Evolutionary conservation across 352 stramenopile genomes (phyloP).

Genomic region (Pythium chondricola): DNA sequence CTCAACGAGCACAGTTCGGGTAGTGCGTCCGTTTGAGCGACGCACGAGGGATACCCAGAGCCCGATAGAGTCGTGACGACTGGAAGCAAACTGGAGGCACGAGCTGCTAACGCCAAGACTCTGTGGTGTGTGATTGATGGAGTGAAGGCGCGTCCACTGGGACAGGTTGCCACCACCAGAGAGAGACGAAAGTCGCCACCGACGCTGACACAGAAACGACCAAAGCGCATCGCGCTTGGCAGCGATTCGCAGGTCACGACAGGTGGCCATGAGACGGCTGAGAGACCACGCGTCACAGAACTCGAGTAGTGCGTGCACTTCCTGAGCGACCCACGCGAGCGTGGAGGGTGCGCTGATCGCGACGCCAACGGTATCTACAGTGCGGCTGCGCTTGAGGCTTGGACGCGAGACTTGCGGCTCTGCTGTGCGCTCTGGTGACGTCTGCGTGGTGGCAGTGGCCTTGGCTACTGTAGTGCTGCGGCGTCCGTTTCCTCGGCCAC

Average conservation of each 20-base stretch:
- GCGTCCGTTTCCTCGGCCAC: too few relatives aligned
- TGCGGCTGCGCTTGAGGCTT: conserved; percentile 4
- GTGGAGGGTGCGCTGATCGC: neutral
- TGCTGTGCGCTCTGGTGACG: neutral
- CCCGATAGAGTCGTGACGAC: conserved; percentile 17
- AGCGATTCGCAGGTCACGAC: conserved; percentile 18
- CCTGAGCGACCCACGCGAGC: conserved; percentile 30
- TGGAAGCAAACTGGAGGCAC: conserved; percentile 29
- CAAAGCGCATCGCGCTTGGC: conserved; percentile 27
- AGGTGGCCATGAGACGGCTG: conserved; percentile 26
- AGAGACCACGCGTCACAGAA: conserved; percentile 53
- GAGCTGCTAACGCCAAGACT: conserved; percentile 18
- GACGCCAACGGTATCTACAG: neutral
- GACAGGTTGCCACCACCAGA: too few relatives aligned
- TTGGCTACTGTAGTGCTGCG: too few relatives aligned
- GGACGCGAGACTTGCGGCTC: neutral
- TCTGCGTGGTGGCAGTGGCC: neutral
- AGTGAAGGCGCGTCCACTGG: conserved; percentile 33
- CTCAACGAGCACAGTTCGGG: conserved; percentile 37
- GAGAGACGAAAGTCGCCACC: conserved; percentile 40
- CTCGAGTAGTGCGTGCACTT: conserved; percentile 36
- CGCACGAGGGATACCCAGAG: conserved; percentile 39
- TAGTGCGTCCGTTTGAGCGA: conserved; percentile 52
- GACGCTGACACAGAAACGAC: conserved; percentile 21
- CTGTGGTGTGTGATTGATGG: conserved; percentile 30